Evolutionary conservation across 805 yeast species (phyloP).

Genomic region (Candida suzukii): DNA sequence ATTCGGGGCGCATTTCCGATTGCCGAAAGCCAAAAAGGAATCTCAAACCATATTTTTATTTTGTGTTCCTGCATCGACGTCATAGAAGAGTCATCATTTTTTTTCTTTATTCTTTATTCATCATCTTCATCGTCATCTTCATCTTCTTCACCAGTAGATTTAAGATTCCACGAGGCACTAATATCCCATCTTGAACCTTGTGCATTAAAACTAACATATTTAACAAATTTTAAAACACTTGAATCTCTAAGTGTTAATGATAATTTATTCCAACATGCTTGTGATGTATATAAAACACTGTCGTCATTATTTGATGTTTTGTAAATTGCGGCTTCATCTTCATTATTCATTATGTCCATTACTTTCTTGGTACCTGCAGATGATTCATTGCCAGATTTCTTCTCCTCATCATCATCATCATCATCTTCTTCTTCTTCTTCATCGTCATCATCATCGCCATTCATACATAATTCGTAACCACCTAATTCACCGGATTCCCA

Average conservation of each 20-base stretch:
- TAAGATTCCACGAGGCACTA: constrained; percentile 70
- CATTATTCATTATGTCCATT: constrained; percentile 11
- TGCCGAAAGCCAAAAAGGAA: too few relatives aligned
- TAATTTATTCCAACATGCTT: constrained; percentile 79
- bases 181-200: constrained; percentile 93
- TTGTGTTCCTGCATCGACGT: too few relatives aligned
- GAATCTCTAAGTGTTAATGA: constrained; percentile 76
- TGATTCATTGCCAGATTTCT: constrained; percentile 17
- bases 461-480: constrained; percentile 91
- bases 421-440: constrained; percentile 36
- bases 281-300: constrained; percentile 69
- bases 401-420: constrained; percentile 26
- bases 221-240: constrained; percentile 82
- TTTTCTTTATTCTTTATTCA: too few relatives aligned
- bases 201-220: constrained; percentile 84
- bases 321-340: constrained; percentile 85
- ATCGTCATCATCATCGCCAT: constrained; percentile 38
- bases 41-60: too few relatives aligned
- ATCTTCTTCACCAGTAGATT: constrained; percentile 36
- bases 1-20: too few relatives aligned
- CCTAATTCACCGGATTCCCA: constrained; percentile 92
- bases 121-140: neutral
- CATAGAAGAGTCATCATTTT: too few relatives aligned
- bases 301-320: constrained; percentile 59
- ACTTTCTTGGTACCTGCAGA: constrained; percentile 33